phyloP scores from a whole-genome alignment of 345 rosid species.

The Hypericum androsaemum region DNA sequence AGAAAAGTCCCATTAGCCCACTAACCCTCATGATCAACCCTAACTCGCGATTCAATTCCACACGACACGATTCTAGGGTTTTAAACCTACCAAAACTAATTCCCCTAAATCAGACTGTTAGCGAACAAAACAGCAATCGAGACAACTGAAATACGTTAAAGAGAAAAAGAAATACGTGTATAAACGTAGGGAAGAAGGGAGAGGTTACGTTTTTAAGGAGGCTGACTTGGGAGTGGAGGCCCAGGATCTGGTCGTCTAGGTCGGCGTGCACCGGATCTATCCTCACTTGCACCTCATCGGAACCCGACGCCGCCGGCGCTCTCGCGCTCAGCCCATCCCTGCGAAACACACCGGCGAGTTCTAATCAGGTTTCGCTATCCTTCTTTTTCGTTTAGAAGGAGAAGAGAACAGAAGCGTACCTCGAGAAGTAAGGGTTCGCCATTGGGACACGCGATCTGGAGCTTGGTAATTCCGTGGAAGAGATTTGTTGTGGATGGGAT shows the following conservation, averaged over 20 bases:
- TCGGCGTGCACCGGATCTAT: conserved; percentile 27
- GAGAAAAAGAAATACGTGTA: not conserved
- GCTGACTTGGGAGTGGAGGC: conserved; percentile 22
- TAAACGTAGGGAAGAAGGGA: not conserved
- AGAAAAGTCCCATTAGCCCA: not conserved
- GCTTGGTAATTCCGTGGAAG: no score
- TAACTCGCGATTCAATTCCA: not conserved
- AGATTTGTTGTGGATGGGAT: no score
- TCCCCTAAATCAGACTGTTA: no score
- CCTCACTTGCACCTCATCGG: conserved; percentile 26
- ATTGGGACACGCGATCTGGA: no score
- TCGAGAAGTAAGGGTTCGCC: no score
- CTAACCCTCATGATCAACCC: not conserved
- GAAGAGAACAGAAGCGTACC: no score
- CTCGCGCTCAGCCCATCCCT: conserved; percentile 27
- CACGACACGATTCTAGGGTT: not conserved
- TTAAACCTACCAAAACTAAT: not conserved
- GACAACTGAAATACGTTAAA: not conserved
- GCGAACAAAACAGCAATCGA: not conserved
- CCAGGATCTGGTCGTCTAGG: conserved; percentile 19
- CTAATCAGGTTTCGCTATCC: no score
- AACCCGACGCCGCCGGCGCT: conserved; percentile 14
- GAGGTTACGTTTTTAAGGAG: conserved; percentile 21
- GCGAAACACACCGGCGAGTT: not conserved
- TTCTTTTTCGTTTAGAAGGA: no score